These are phyloP conservation scores for Schizophyllum commune DNA, from an alignment of 1,284 basidiomycete genomes.

Conservation along the genomic window DNA sequence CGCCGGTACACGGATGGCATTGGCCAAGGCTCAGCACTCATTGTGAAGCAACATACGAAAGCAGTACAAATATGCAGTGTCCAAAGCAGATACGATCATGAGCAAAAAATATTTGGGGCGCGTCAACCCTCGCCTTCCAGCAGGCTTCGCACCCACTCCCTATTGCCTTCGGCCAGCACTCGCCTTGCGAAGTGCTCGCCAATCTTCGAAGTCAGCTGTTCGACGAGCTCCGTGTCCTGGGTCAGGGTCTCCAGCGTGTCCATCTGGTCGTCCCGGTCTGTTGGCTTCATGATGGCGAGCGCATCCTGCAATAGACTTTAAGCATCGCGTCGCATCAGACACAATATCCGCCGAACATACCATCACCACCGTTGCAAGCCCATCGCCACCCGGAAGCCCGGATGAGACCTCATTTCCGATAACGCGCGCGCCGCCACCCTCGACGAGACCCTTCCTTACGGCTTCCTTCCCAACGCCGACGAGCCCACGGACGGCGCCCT, in stretches of 20 bases:
- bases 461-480: constrained; percentile 80
- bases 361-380: constrained; percentile 49
- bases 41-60: too few species aligned
- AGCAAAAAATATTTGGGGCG: background rate
- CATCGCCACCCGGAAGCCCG: constrained; percentile 22
- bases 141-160: background rate
- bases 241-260: constrained; percentile 52
- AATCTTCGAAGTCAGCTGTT: constrained; percentile 42
- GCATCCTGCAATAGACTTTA: constrained; percentile 37
- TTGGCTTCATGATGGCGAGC: constrained; percentile 45
- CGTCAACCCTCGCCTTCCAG: background rate
- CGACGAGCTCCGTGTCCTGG: constrained; percentile 38
- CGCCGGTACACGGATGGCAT: too few species aligned
- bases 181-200: constrained; percentile 56
- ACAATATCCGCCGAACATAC: constrained; percentile 25
- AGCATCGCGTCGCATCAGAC: background rate
- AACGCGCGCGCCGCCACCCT: constrained; percentile 65
- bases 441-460: constrained; percentile 70
- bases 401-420: constrained; percentile 56
- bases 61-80: background rate
- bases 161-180: constrained; percentile 18
- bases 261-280: constrained; percentile 22
- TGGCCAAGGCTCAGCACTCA: too few species aligned
- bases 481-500: constrained; percentile 82
- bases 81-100: background rate